Evolutionary conservation across 2,329 filamentous ascomycete genomes (phyloP).

Genomic region (Diaporthe citri): DNA sequence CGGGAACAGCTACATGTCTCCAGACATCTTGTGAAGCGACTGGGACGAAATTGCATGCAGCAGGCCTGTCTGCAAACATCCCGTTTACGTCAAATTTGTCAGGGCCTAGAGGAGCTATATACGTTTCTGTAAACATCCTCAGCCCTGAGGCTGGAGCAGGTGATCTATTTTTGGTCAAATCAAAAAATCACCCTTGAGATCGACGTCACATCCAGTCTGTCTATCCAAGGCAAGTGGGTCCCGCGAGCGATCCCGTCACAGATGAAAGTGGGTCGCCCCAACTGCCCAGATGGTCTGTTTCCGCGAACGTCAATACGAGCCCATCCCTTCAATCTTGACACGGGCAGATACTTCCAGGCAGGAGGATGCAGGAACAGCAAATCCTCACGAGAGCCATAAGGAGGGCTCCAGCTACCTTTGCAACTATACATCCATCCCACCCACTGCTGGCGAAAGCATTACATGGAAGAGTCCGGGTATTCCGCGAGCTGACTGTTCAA

Average conservation of each 20-base stretch:
- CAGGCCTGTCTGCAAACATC: background rate
- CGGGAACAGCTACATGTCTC: background rate
- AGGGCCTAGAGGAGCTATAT: no score
- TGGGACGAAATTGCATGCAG: background rate
- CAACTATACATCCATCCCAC: background rate
- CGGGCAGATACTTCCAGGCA: no score
- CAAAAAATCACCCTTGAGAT: background rate
- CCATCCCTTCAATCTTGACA: background rate
- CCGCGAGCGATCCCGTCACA: background rate
- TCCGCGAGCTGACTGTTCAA: no score
- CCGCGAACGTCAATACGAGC: background rate
- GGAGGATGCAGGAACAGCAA: background rate
- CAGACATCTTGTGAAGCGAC: background rate
- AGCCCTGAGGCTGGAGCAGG: constrained; percentile 12
- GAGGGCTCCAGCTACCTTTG: background rate
- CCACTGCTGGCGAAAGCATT: background rate
- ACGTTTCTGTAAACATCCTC: background rate
- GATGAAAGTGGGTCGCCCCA: background rate
- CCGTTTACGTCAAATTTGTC: background rate
- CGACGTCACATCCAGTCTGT: constrained; percentile 18
- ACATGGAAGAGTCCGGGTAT: no score
- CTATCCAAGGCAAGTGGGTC: constrained; percentile 11
- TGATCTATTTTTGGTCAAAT: constrained; percentile 22
- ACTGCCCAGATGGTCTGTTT: background rate
- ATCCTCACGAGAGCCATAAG: background rate